Evolutionary conservation across 768 basidiomycete genomes (phyloP), one percentile per base, ranked within the genome.

Genomic region (Naganishia antarctica): DNA sequence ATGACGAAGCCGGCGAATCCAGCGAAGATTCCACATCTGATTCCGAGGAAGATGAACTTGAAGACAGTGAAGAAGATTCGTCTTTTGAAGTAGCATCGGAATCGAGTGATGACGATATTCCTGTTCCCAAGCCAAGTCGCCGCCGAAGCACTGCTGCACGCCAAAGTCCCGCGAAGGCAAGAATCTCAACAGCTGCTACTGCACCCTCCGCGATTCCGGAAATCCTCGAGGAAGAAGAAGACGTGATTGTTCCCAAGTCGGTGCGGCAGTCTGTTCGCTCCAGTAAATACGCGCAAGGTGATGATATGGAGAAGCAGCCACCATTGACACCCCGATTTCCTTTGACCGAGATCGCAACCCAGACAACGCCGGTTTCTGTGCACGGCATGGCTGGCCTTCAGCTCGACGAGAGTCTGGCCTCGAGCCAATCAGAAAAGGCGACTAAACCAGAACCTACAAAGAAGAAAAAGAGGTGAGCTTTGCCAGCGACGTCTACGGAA

Each of bases 181-280:
- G 40, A 13, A 59, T n/a, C 12, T 29, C 44, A n/a, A 44, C 13
- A 12, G 48, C 45, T 69, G 69, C 50, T 70, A 71, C 64, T 61
- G 51, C 49, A 15, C 25, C 9, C 21, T 43, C 18, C 28, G 47
- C 45, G 2, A 61, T 48, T 9, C 4, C 32, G 11, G 45, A 47
- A 47, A 16, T 44, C n/a, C n/a, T 31, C 7, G n/a, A 29, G 13
- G 45, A 47, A n/a, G 46, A 49, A 8, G 60, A 48, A 18, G 60
- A 46, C 23, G 47, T 23, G 31, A 26, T 21, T 2, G 9, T 6
- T 18, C 1, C 29, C 15, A 61, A n/a, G 34, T 25, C 45, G 31
- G 31, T 23, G 16, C 46, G 28, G 23, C 43, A 25, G 32, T 40
- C 45, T 2, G 26, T 5, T n/a, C 47, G 21, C 11, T 23, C 13